Conservation (phyloP, 2,329 filamentous ascomycete genomes). For the Fusarium scirpi region DNA sequence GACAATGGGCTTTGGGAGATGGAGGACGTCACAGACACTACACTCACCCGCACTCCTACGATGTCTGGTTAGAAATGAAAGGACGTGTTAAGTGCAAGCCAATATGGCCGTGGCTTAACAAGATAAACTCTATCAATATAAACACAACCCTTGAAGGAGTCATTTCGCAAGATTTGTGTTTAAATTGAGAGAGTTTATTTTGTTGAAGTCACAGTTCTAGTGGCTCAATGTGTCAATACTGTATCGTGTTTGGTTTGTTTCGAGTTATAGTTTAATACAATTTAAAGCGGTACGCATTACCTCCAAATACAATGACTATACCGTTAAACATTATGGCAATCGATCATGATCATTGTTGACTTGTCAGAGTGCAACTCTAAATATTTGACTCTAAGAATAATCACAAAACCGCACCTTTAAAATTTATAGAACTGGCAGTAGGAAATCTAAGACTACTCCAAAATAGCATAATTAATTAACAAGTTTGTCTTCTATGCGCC, state of each 20-base stretch:
- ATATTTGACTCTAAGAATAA: neutral
- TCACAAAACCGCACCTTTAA: neutral
- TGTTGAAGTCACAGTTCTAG: too few species aligned
- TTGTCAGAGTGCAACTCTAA: neutral
- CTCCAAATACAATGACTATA: accelerated
- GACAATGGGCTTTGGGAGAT: neutral
- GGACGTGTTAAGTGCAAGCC: neutral
- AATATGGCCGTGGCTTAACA: too few species aligned
- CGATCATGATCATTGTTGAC: accelerated
- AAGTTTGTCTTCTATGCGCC: neutral
- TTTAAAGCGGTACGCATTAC: accelerated
- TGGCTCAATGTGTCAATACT: neutral
- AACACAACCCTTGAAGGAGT: too few species aligned
- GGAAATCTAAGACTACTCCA: neutral
- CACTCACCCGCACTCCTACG: neutral
- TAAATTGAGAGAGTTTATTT: too few species aligned
- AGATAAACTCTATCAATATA: too few species aligned
- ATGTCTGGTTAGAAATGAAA: neutral
- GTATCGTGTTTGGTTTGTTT: neutral
- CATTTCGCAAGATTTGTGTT: too few species aligned
- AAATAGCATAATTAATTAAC: neutral
- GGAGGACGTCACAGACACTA: neutral
- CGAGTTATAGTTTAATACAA: neutral
- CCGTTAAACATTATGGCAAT: accelerated
- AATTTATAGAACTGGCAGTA: too few species aligned